These are phyloP conservation scores for Aristolochia contorta DNA, from an alignment of 164 flowering plant species.

Conservation along the genomic window DNA sequence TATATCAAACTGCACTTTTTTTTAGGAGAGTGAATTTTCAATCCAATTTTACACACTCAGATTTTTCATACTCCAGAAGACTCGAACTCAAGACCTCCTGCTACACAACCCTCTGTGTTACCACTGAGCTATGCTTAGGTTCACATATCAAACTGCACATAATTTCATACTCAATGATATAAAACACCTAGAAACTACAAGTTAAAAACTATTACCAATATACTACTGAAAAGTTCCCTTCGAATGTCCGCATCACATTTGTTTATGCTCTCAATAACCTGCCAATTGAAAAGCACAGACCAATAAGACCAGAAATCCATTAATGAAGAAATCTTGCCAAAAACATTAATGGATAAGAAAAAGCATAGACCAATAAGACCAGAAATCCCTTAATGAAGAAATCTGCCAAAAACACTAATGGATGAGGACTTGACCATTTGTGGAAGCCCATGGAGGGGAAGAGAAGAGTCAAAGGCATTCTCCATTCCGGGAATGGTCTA, in stretches of 20 bases:
- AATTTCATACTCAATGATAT: too few relatives aligned
- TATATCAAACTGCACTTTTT: too few relatives aligned
- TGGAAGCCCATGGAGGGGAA: conserved; percentile 70
- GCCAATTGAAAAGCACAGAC: conserved; percentile 1
- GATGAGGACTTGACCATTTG: conserved; percentile 56
- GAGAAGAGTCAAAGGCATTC: conserved; percentile 38
- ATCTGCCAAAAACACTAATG: conserved; percentile 2
- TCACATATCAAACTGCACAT: too few relatives aligned
- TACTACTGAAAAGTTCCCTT: conserved; percentile 80
- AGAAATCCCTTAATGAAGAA: conserved; percentile 1
- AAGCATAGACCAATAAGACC: neutral
- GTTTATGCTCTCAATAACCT: conserved; percentile 92
- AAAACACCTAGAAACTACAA: neutral
- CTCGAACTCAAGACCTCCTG: too few relatives aligned
- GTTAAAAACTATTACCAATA: conserved; percentile 47
- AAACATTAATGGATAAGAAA: conserved; percentile 1
- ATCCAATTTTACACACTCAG: too few relatives aligned
- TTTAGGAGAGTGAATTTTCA: too few relatives aligned
- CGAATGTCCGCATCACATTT: conserved; percentile 95
- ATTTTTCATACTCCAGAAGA: too few relatives aligned
- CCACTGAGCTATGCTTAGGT: too few relatives aligned
- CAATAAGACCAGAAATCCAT: neutral
- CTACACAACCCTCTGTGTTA: too few relatives aligned
- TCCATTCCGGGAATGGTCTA: conserved; percentile 97
- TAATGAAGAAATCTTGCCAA: conserved; percentile 3